These are phyloP conservation scores for Hericium rajendrae DNA, from an alignment of 768 basidiomycete species.

Conservation along the genomic window DNA sequence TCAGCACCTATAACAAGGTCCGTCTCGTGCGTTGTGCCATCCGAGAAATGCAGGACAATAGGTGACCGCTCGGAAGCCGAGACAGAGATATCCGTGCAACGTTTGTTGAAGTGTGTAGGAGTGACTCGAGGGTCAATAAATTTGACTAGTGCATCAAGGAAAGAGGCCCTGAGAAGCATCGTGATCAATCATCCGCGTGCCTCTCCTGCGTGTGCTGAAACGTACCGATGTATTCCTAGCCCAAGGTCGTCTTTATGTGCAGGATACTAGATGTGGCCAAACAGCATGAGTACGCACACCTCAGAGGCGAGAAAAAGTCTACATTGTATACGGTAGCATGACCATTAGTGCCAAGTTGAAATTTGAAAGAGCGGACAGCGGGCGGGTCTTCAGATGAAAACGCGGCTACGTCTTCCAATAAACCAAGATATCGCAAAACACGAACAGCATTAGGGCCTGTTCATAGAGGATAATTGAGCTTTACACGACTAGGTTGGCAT, in stretches of 20 bases:
- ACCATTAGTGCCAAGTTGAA: constrained; percentile 31
- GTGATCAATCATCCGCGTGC: neutral
- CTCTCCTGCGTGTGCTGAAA: neutral
- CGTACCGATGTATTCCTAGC: neutral
- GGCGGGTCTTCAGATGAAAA: constrained; percentile 26
- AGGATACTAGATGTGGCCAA: neutral
- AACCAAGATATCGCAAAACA: constrained; percentile 33
- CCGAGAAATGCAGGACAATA: constrained; percentile 33
- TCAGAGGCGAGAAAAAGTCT: constrained; percentile 5
- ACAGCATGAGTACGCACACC: too few species aligned
- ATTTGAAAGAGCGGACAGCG: constrained; percentile 25
- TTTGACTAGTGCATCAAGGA: constrained; percentile 38
- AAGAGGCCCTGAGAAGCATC: constrained; percentile 12
- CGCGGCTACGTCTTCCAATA: constrained; percentile 33
- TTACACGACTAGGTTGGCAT: neutral
- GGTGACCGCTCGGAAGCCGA: constrained; percentile 18
- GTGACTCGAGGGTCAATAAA: constrained; percentile 27
- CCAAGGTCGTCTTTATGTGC: neutral
- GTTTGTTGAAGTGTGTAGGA: constrained; percentile 40
- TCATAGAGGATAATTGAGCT: neutral
- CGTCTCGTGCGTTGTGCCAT: constrained; percentile 36
- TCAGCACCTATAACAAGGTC: constrained; percentile 39
- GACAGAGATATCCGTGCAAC: constrained; percentile 22
- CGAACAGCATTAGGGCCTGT: constrained; percentile 42
- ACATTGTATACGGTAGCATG: constrained; percentile 40